Conservation (phyloP, 2,329 filamentous ascomycete species). For the Coniochaeta hoffmannii region DNA sequence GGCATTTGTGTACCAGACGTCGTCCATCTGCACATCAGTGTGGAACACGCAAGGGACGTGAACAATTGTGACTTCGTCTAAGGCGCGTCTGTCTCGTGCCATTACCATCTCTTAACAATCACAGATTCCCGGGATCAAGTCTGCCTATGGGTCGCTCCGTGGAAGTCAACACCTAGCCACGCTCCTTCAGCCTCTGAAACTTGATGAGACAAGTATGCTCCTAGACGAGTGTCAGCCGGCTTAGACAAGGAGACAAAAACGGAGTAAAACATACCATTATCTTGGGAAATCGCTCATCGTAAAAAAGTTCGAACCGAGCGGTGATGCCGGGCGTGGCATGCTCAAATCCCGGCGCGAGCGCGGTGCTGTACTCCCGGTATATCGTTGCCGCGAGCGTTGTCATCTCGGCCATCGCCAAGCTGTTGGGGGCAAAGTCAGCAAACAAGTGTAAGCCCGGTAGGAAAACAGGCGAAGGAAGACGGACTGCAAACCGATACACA, state of each 20-base stretch:
- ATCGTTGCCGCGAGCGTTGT: conserved; percentile 35
- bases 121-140: too few species aligned
- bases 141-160: too few species aligned
- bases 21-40: too few species aligned
- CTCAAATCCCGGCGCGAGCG: conserved; percentile 19
- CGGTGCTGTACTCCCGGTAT: conserved; percentile 34
- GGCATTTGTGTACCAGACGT: too few species aligned
- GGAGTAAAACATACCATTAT: background rate
- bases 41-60: too few species aligned
- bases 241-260: background rate
- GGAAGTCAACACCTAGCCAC: too few species aligned
- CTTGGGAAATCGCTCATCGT: conserved; percentile 19
- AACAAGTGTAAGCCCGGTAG: too few species aligned
- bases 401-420: conserved; percentile 43
- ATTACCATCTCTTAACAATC: too few species aligned
- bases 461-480: background rate
- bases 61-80: too few species aligned
- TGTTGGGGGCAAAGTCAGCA: conserved; percentile 10
- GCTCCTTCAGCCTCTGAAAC: background rate
- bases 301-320: conserved; percentile 32
- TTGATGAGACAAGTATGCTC: background rate
- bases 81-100: too few species aligned
- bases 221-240: background rate
- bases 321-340: conserved; percentile 28
- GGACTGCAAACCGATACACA: conserved; percentile 15